These are phyloP conservation scores for Setaria italica DNA, from an alignment of 202 grass and related monocot genomes.

Conservation along the genomic window DNA sequence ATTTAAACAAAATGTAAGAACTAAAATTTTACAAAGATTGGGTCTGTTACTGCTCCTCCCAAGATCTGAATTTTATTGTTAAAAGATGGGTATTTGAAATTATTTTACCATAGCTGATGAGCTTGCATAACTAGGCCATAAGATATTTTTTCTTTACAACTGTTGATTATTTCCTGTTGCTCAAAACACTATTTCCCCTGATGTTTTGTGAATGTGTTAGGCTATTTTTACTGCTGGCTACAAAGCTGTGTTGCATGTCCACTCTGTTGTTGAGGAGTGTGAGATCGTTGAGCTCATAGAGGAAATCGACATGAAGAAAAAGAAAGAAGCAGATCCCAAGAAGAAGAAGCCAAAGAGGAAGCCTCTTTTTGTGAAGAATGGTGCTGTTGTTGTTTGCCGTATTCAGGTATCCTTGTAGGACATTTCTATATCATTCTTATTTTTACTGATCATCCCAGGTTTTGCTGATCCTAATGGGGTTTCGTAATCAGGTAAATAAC, in stretches of 20 bases:
- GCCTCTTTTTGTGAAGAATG: constrained; percentile 98
- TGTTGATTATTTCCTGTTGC: constrained; percentile 11
- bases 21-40: not conserved
- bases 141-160: not conserved
- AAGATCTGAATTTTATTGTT: not conserved
- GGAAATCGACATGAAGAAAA: constrained; percentile 90
- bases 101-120: not conserved
- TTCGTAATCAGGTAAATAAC: constrained; percentile 69
- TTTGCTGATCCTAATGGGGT: constrained; percentile 24
- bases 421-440: not conserved
- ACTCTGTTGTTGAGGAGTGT: constrained; percentile 95
- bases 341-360: constrained; percentile 84
- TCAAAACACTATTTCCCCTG: not conserved
- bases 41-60: not conserved
- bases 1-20: not conserved
- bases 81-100: constrained; percentile 5
- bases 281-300: constrained; percentile 98
- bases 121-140: not conserved
- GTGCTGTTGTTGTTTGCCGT: constrained; percentile 89
- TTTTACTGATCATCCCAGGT: not conserved
- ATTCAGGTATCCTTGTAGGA: constrained; percentile 61
- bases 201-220: constrained; percentile 42
- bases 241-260: constrained; percentile 95
- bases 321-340: constrained; percentile 79
- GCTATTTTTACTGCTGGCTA: constrained; percentile 98